phyloP scores from a whole-genome alignment of 768 basidiomycete species.

The Paxillus ammoniavirescens region DNA sequence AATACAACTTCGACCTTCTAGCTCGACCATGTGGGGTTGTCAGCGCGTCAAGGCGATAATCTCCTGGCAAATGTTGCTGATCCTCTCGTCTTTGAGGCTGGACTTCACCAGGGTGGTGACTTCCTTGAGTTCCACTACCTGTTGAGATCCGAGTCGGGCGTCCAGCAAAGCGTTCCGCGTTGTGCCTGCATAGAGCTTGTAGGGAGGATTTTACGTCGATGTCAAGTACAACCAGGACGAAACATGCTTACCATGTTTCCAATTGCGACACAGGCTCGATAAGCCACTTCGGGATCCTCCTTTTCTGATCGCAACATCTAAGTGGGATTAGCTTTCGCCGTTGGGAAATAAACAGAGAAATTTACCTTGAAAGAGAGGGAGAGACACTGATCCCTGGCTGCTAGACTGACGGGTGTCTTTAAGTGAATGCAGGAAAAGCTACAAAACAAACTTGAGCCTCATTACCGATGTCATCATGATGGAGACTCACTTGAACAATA shows the following conservation, averaged over 20 bases:
- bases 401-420: slow-evolving; percentile 38
- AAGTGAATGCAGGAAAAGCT: slow-evolving; percentile 67
- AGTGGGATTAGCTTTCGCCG: slow-evolving; percentile 5
- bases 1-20: too few relatives aligned
- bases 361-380: slow-evolving; percentile 47
- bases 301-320: slow-evolving; percentile 39
- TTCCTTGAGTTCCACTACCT: slow-evolving; percentile 40
- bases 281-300: slow-evolving; percentile 65
- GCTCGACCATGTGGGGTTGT: not conserved
- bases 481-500: slow-evolving; percentile 80
- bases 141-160: slow-evolving; percentile 24
- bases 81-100: slow-evolving; percentile 58
- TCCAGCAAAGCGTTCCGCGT: slow-evolving; percentile 35
- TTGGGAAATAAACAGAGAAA: not conserved
- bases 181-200: slow-evolving; percentile 51
- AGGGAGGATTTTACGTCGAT: slow-evolving; percentile 5
- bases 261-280: slow-evolving; percentile 68
- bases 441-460: slow-evolving; percentile 2
- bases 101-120: slow-evolving; percentile 39
- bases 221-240: not conserved
- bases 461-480: not conserved
- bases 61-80: slow-evolving; percentile 50
- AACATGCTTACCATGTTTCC: slow-evolving; percentile 61
- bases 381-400: slow-evolving; percentile 42
- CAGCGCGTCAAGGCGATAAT: slow-evolving; percentile 39